phyloP scores from a whole-genome alignment of 148 eudicot genomes.

The Amaranthus hypochondriacus region DNA sequence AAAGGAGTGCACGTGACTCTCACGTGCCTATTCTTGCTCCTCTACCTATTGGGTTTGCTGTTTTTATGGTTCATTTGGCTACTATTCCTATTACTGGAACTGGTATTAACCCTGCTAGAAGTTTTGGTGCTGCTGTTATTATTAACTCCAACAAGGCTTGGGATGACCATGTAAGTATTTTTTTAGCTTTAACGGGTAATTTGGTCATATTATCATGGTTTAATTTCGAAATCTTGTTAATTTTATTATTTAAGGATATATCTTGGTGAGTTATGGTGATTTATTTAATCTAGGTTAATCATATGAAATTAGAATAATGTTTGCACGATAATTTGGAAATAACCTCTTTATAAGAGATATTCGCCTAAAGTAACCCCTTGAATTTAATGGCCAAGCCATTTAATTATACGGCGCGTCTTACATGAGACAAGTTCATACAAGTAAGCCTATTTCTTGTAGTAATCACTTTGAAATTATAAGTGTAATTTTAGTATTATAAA shows the following conservation, averaged over 20 bases:
- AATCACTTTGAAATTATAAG: too few relatives aligned
- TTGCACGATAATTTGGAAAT: too few relatives aligned
- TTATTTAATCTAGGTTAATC: too few relatives aligned
- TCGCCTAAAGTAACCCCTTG: too few relatives aligned
- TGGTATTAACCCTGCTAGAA: constrained; percentile 92
- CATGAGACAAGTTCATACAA: too few relatives aligned
- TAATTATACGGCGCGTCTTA: too few relatives aligned
- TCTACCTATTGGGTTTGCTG: constrained; percentile 86
- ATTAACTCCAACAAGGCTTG: constrained; percentile 57
- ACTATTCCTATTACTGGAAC: constrained; percentile 94
- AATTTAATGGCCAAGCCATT: too few relatives aligned
- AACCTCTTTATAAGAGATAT: too few relatives aligned
- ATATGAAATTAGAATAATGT: too few relatives aligned
- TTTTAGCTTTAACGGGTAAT: neutral
- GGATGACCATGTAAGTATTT: constrained; percentile 68
- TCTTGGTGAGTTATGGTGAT: neutral
- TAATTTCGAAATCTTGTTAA: neutral
- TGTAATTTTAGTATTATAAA: too few relatives aligned
- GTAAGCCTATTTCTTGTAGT: too few relatives aligned
- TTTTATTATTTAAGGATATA: neutral
- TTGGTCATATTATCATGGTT: constrained; percentile 7
- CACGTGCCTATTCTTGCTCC: constrained; percentile 92
- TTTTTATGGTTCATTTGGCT: constrained; percentile 86
- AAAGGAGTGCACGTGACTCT: constrained; percentile 88
- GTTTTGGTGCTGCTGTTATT: constrained; percentile 88